These are phyloP conservation scores for Copromyces sp. DNA, from an alignment of 495 filamentous ascomycete species.

Conservation along the genomic window DNA sequence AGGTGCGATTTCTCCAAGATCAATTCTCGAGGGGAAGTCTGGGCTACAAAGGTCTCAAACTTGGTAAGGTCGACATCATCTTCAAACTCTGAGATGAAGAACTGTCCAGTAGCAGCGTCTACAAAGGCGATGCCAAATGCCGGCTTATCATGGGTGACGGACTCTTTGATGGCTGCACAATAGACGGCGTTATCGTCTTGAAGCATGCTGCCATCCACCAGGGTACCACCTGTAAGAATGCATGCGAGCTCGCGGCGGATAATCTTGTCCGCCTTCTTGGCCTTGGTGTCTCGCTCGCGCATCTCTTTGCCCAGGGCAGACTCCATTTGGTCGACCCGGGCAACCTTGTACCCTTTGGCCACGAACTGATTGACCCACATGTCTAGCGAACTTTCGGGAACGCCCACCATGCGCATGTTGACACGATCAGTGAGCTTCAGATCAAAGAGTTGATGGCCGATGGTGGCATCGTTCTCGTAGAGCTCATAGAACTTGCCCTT, in stretches of 20 bases:
- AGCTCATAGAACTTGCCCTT: constrained; percentile 99
- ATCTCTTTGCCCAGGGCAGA: constrained; percentile 95
- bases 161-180: constrained; percentile 94
- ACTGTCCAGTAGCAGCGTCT: constrained; percentile 92
- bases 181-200: constrained; percentile 97
- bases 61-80: constrained; percentile 94
- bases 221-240: constrained; percentile 82
- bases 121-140: constrained; percentile 90
- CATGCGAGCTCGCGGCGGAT: constrained; percentile 85
- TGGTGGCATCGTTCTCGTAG: constrained; percentile 96
- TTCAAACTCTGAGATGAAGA: constrained; percentile 80
- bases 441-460: constrained; percentile 95
- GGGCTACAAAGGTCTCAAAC: constrained; percentile 95
- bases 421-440: constrained; percentile 96
- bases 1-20: constrained; percentile 81
- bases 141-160: constrained; percentile 61
- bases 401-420: constrained; percentile 98
- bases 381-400: constrained; percentile 80
- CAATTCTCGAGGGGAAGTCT: constrained; percentile 81
- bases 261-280: constrained; percentile 71
- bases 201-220: constrained; percentile 93
- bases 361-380: constrained; percentile 94
- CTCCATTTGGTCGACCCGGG: constrained; percentile 91
- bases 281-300: constrained; percentile 65
- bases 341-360: constrained; percentile 91